These are phyloP conservation scores for Taphrina deformans DNA, from an alignment of 1,139 yeast genomes.

Conservation along the genomic window DNA sequence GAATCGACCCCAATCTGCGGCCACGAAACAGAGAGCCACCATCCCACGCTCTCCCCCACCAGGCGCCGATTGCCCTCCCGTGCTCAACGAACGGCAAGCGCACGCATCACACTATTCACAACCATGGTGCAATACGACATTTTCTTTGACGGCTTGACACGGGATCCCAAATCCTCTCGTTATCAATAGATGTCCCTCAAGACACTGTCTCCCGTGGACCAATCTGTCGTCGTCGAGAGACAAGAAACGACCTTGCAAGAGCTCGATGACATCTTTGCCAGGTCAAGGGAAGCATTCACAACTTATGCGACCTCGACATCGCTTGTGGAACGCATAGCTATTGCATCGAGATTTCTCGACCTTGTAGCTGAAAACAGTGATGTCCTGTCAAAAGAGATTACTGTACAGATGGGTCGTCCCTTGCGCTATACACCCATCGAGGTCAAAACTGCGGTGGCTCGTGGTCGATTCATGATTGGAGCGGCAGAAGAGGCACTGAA, in stretches of 20 bases:
- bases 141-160: no score
- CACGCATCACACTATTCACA: no score
- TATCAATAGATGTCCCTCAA: conserved; percentile 13
- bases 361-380: conserved; percentile 42
- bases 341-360: conserved; percentile 43
- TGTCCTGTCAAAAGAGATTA: conserved; percentile 43
- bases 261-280: conserved; percentile 41
- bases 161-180: no score
- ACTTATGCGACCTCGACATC: conserved; percentile 42
- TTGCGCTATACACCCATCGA: conserved; percentile 46
- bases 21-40: background rate
- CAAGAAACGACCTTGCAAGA: conserved; percentile 42
- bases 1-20: no score
- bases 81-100: no score
- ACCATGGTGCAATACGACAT: no score
- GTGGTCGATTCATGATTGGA: conserved; percentile 43
- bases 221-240: conserved; percentile 26
- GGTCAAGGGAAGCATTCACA: conserved; percentile 43
- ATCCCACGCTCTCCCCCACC: background rate
- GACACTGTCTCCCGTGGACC: conserved; percentile 33
- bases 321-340: conserved; percentile 43
- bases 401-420: conserved; percentile 49
- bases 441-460: conserved; percentile 44
- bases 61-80: no score
- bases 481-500: conserved; percentile 46